phyloP scores from a whole-genome alignment of 495 filamentous ascomycete genomes.

The Penicillium maclennaniae region DNA sequence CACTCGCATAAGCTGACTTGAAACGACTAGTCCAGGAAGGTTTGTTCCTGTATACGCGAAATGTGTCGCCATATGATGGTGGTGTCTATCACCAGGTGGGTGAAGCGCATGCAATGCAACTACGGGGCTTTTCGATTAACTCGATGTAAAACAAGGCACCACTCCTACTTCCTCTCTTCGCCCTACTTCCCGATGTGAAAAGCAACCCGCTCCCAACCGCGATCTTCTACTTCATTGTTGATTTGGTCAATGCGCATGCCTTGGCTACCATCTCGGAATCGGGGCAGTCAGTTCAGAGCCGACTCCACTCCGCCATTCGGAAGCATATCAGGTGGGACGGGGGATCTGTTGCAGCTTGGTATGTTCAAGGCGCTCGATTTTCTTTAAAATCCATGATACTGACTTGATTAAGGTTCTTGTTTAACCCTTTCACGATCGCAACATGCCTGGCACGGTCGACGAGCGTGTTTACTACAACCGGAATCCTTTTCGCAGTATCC shows the following conservation, averaged over 20 bases:
- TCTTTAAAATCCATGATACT: neutral
- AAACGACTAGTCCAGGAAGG: conserved; percentile 80
- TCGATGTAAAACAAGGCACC: conserved; percentile 60
- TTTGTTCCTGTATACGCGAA: conserved; percentile 89
- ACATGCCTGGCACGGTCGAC: conserved; percentile 92
- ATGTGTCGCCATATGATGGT: conserved; percentile 96
- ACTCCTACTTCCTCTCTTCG: conserved; percentile 85
- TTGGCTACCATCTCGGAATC: conserved; percentile 80
- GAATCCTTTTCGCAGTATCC: conserved; percentile 78
- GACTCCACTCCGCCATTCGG: conserved; percentile 71
- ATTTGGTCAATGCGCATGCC: conserved; percentile 80
- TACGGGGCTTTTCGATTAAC: conserved; percentile 6
- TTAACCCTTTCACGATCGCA: conserved; percentile 92
- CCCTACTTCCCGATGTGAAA: conserved; percentile 67
- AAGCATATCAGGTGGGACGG: conserved; percentile 75
- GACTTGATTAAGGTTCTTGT: conserved; percentile 62
- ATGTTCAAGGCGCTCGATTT: conserved; percentile 7
- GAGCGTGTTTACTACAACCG: conserved; percentile 83
- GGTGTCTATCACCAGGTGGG: conserved; percentile 90
- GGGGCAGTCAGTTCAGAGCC: conserved; percentile 66
- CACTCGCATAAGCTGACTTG: conserved; percentile 5
- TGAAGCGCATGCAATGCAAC: neutral
- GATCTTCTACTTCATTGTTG: conserved; percentile 76
- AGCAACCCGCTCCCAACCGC: conserved; percentile 66
- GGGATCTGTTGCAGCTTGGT: conserved; percentile 75